A percentile compares a stretch with the other conserved stretches of the same genome.
Evolutionary conservation across 1,284 basidiomycete species (phyloP).

Genomic region (Tylopilus orsonianus): DNA sequence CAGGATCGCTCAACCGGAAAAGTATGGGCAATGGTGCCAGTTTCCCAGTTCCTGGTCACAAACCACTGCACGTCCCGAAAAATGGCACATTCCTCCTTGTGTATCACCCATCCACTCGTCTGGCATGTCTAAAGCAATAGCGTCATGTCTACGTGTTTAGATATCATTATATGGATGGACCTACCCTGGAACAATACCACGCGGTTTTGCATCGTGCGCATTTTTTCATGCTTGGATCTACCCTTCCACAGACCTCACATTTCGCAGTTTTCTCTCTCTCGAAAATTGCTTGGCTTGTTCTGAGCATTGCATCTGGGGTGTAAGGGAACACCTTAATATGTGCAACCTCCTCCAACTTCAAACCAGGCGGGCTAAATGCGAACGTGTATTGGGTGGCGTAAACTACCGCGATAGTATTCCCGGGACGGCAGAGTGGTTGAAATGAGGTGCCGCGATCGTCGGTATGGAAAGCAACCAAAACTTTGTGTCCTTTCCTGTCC

Average conservation of each 20-base stretch:
- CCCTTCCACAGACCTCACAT: conserved; percentile 25
- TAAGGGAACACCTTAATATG: conserved; percentile 32
- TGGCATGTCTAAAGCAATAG: conserved; percentile 24
- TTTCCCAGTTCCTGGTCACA: conserved; percentile 31
- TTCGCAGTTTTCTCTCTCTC: conserved; percentile 21
- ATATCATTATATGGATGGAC: conserved; percentile 4
- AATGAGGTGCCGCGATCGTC: conserved; percentile 32
- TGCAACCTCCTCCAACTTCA: conserved; percentile 27
- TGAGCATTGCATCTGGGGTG: conserved; percentile 29
- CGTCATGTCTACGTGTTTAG: conserved; percentile 9
- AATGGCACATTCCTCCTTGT: conserved; percentile 25
- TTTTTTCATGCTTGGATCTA: conserved; percentile 25
- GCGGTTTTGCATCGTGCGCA: conserved; percentile 30
- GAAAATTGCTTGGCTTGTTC: conserved; percentile 23
- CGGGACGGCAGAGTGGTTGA: conserved; percentile 23
- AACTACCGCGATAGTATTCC: conserved; percentile 33
- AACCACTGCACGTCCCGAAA: conserved; percentile 34
- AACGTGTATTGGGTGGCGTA: conserved; percentile 32
- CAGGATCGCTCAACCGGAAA: conserved; percentile 25
- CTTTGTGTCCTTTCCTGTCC: conserved; percentile 26
- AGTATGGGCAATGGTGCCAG: conserved; percentile 8
- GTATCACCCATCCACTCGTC: conserved; percentile 21
- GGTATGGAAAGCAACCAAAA: conserved; percentile 33
- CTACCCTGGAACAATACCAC: conserved; percentile 34
- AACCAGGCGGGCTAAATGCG: conserved; percentile 32